Percentiles rank a stretch among this genome's conserved stretches.
These are phyloP conservation scores for Aspergillus coremiiformis DNA, from an alignment of 495 filamentous ascomycete species.

Conservation along the genomic window DNA sequence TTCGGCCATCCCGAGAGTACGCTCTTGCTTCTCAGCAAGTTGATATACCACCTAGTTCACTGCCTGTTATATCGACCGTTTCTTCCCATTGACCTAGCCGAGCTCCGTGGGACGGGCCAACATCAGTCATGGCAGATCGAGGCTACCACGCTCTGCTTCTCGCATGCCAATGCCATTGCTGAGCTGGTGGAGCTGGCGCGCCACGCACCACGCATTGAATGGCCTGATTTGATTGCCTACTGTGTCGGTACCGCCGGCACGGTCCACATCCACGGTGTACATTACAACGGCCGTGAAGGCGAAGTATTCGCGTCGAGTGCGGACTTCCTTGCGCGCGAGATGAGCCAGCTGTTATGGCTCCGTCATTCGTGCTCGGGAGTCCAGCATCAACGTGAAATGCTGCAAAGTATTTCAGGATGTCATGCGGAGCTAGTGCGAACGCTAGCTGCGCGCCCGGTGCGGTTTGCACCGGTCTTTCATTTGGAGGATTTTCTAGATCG, in stretches of 20 bases:
- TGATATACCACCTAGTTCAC: constrained; percentile 77
- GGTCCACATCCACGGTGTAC: constrained; percentile 75
- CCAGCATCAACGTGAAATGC: constrained; percentile 68
- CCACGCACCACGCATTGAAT: constrained; percentile 58
- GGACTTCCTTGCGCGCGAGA: constrained; percentile 67
- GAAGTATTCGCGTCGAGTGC: constrained; percentile 59
- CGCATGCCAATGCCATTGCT: constrained; percentile 79
- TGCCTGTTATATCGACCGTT: constrained; percentile 81
- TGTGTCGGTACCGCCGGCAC: constrained; percentile 77
- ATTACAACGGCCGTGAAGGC: constrained; percentile 61
- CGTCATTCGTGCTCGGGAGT: constrained; percentile 68
- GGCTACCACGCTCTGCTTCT: constrained; percentile 77
- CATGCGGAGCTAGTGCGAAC: constrained; percentile 69
- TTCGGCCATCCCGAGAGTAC: constrained; percentile 74
- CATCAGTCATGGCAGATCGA: constrained; percentile 90
- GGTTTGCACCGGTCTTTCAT: constrained; percentile 71
- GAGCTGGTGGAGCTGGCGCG: constrained; percentile 74
- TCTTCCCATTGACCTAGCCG: constrained; percentile 71
- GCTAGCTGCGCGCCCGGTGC: constrained; percentile 54
- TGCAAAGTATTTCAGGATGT: constrained; percentile 63
- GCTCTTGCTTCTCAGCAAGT: constrained; percentile 68
- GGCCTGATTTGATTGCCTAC: constrained; percentile 76
- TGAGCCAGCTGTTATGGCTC: constrained; percentile 69
- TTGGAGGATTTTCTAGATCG: constrained; percentile 83
- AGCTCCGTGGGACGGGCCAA: constrained; percentile 68